These are phyloP conservation scores for Nannochloris sp. DNA, from an alignment of 139 green algal genomes.

Conservation along the genomic window DNA sequence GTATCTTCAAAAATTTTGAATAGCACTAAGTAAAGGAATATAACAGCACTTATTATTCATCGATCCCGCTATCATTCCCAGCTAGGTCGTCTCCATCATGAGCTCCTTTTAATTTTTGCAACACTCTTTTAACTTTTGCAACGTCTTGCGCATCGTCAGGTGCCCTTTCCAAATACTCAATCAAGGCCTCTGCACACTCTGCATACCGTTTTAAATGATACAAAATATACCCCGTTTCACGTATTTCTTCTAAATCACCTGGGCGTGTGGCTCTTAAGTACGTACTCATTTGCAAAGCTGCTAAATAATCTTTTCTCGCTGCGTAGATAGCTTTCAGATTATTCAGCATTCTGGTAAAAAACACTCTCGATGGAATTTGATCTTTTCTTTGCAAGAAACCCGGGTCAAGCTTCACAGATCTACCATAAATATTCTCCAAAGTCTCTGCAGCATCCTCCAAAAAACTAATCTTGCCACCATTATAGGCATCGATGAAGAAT, in stretches of 20 bases:
- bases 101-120: neutral
- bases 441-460: slow-evolving; percentile 40
- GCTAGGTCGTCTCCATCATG: neutral
- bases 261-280: slow-evolving; percentile 22
- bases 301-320: neutral
- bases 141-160: slow-evolving; percentile 9
- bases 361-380: slow-evolving; percentile 10
- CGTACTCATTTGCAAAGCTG: neutral
- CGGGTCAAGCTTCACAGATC: slow-evolving; percentile 29
- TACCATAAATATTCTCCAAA: slow-evolving; percentile 16
- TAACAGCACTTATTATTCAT: too few relatives aligned
- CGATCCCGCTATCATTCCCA: neutral
- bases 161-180: slow-evolving; percentile 3
- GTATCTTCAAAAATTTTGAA: neutral
- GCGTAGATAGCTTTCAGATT: slow-evolving; percentile 36
- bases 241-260: slow-evolving; percentile 13
- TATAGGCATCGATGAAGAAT: slow-evolving; percentile 30
- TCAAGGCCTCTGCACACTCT: slow-evolving; percentile 15
- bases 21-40: too few relatives aligned
- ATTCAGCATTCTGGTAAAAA: slow-evolving; percentile 40
- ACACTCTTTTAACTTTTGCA: neutral
- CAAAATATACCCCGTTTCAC: slow-evolving; percentile 18
- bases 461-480: slow-evolving; percentile 32
- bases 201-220: slow-evolving; percentile 21
- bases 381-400: slow-evolving; percentile 12